Evolutionary conservation across 139 green algal genomes (phyloP), one percentile per base, ranked within the genome.

Genomic region (Gonium pectorale): DNA sequence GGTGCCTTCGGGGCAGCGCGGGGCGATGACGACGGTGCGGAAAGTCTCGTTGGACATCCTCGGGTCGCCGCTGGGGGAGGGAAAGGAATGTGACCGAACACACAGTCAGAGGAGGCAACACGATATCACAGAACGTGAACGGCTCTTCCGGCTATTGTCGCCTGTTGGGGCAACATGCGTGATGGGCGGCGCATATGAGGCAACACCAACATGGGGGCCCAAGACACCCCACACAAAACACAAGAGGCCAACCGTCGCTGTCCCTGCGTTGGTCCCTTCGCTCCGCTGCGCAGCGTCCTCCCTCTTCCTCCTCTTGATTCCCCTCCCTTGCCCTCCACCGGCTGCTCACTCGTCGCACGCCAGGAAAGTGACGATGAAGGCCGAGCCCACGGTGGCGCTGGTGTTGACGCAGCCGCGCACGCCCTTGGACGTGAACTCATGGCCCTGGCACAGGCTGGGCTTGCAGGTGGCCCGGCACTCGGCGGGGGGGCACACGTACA

Each of bases 331-430:
- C 62, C 62, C 62, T 41, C 62, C 62, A 21, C 62, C 62, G n/a
- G 6, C 62, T 26, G 17, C 68, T 38, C 44, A 84, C 78, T 31
- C 62, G 78, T 93, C 90, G 73, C 87, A 90, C 3, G 75, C 86
- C 44, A 89, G 52, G 68, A 91, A 92, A 2, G 31, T 63, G 27
- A 92, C 60, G 29, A 37, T 44, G 64, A 85, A 86, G 4, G 56
- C 27, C 17, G 82, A 90, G 63, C 87, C 87, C 0, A 88, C 56
- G 0, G 56, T 24, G 15, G 51, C 38, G 0, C 46, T 68, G 15
- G 90, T 90, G 85, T 91, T 59, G 17, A 91, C 56, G 64, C 90
- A 93, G 40, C 80, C 80, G 9, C 75, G 7, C 22, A 90, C 77
- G 40, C 88, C 84, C 49, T 91, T 91, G 67, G 21, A 37, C 3